Percentiles rank a stretch among this genome's conserved stretches.
Evolutionary conservation across 768 basidiomycete species (phyloP).

Genomic region (Boletus coccyginus): DNA sequence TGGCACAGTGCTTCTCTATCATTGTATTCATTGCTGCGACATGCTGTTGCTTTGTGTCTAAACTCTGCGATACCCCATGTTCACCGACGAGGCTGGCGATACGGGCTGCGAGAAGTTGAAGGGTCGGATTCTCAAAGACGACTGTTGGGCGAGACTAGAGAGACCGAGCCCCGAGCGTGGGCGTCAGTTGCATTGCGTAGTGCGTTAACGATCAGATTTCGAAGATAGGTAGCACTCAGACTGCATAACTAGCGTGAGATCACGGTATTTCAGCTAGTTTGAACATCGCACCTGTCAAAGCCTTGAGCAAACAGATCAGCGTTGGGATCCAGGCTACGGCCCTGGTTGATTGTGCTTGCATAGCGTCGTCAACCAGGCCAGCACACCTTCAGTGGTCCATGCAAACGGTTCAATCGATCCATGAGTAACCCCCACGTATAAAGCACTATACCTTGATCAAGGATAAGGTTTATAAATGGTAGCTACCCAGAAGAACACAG

Average conservation of each 20-base stretch:
- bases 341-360: background rate
- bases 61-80: background rate
- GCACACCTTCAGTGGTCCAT: background rate
- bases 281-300: background rate
- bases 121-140: slow-evolving; percentile 38
- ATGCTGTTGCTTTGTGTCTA: background rate
- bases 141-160: slow-evolving; percentile 27
- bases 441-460: background rate
- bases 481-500: background rate
- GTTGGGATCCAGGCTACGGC: background rate
- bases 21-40: slow-evolving; percentile 31
- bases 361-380: background rate
- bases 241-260: slow-evolving; percentile 3
- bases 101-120: slow-evolving; percentile 12
- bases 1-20: slow-evolving; percentile 11
- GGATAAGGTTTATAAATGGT: background rate
- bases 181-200: slow-evolving; percentile 26
- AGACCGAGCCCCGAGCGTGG: slow-evolving; percentile 9
- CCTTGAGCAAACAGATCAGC: background rate
- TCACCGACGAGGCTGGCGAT: slow-evolving; percentile 7
- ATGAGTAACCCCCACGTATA: background rate
- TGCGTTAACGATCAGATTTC: slow-evolving; percentile 1
- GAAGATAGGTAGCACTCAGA: slow-evolving; percentile 21
- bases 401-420: background rate
- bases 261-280: background rate